Conservation (phyloP, 2,329 filamentous ascomycete genomes). For the Claviceps spartinae region DNA sequence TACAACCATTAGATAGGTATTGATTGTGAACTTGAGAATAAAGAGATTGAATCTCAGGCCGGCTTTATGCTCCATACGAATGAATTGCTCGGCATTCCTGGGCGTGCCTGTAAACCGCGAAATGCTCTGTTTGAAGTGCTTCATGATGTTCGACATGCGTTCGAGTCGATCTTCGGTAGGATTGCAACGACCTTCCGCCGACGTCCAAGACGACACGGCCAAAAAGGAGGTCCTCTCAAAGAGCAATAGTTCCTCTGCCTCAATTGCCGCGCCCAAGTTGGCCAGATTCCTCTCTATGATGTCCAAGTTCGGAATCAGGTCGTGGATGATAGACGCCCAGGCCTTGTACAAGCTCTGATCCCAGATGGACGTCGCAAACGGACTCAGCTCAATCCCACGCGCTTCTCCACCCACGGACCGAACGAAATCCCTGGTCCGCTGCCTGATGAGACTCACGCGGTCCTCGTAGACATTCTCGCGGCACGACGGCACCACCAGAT, state of each 20-base stretch:
- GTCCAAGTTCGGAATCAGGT: constrained; percentile 83
- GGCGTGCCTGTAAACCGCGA: constrained; percentile 66
- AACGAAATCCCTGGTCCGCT: constrained; percentile 50
- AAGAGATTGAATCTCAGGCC: constrained; percentile 76
- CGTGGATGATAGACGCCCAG: constrained; percentile 96
- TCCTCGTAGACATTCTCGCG: constrained; percentile 77
- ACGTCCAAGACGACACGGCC: constrained; percentile 85
- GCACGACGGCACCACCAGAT: constrained; percentile 70
- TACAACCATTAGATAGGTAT: constrained; percentile 89
- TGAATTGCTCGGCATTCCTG: constrained; percentile 70
- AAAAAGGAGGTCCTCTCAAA: constrained; percentile 95
- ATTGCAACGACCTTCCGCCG: constrained; percentile 60
- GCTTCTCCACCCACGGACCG: constrained; percentile 20
- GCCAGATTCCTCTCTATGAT: constrained; percentile 78
- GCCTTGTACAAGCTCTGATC: constrained; percentile 96
- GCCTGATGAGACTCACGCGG: constrained; percentile 61
- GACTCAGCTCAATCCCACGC: constrained; percentile 52
- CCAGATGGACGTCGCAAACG: constrained; percentile 95
- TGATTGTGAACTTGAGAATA: constrained; percentile 89
- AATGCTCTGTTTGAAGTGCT: constrained; percentile 86
- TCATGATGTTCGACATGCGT: constrained; percentile 90
- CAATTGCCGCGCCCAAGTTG: constrained; percentile 70
- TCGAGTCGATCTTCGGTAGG: constrained; percentile 89
- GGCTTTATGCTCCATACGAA: constrained; percentile 68
- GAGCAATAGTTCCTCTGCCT: constrained; percentile 84